Conservation (phyloP, 768 basidiomycete species). For the Leccinum subtestaceum region DNA sequence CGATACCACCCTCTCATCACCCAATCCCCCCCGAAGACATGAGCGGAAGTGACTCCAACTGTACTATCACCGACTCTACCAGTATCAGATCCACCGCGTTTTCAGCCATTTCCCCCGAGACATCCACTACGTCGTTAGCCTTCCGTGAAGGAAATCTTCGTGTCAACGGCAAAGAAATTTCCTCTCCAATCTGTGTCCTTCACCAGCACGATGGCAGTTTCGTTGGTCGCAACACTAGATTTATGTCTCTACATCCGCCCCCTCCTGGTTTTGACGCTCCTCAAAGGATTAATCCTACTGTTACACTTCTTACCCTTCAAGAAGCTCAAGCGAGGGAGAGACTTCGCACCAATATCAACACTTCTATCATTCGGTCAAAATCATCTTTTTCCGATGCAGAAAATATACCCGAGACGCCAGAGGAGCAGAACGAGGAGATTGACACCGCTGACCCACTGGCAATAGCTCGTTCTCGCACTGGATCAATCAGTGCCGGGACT, state of each 20-base stretch:
- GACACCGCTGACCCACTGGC: constrained; percentile 16
- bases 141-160: constrained; percentile 24
- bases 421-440: constrained; percentile 24
- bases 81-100: constrained; percentile 37
- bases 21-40: constrained; percentile 34
- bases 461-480: constrained; percentile 41
- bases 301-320: constrained; percentile 71
- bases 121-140: constrained; percentile 27
- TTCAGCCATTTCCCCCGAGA: constrained; percentile 36
- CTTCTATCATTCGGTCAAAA: constrained; percentile 24
- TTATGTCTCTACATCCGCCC: constrained; percentile 34
- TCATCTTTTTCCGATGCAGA: constrained; percentile 35
- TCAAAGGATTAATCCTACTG: constrained; percentile 57
- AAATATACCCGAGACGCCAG: constrained; percentile 22
- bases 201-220: constrained; percentile 27
- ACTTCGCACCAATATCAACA: constrained; percentile 47
- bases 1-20: constrained; percentile 29
- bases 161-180: constrained; percentile 52
- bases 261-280: constrained; percentile 33
- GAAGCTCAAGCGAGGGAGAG: constrained; percentile 72
- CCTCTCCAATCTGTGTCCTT: constrained; percentile 48
- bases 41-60: constrained; percentile 48
- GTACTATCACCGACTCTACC: constrained; percentile 47
- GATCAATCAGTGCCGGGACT: constrained; percentile 61
- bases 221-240: constrained; percentile 29